Percentiles rank a stretch among this genome's conserved stretches.
These are phyloP conservation scores for Leptomonas pyrrhocoris DNA, from an alignment of 208 protist species.

Conservation along the genomic window DNA sequence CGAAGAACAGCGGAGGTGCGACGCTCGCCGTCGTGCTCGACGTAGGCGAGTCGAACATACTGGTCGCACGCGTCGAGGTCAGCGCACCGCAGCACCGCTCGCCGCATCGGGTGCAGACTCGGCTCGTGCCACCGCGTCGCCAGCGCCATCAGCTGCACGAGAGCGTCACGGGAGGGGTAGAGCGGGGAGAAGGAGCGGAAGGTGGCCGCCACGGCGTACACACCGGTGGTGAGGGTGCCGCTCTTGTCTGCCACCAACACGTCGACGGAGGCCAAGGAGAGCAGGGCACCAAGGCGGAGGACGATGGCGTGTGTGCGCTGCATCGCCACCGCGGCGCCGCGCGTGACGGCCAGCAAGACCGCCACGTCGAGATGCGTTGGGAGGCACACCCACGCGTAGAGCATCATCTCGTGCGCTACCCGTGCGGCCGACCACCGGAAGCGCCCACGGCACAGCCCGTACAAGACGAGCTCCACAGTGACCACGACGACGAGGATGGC, in stretches of 20 bases:
- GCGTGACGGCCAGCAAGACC: conserved; percentile 51
- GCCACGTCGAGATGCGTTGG: conserved; percentile 54
- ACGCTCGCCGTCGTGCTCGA: conserved; percentile 25
- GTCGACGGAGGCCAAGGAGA: conserved; percentile 58
- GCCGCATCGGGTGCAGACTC: conserved; percentile 60
- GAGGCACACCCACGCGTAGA: conserved; percentile 33
- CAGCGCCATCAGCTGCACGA: conserved; percentile 68
- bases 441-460: conserved; percentile 5
- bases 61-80: conserved; percentile 63
- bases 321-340: conserved; percentile 78
- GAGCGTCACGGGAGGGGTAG: conserved; percentile 38
- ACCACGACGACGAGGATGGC: conserved; percentile 1
- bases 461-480: conserved; percentile 13
- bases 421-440: not conserved
- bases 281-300: conserved; percentile 82
- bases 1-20: conserved; percentile 58
- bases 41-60: conserved; percentile 52
- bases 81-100: conserved; percentile 59
- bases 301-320: conserved; percentile 84
- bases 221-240: conserved; percentile 91
- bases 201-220: conserved; percentile 58
- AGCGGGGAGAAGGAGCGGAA: conserved; percentile 40
- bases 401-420: conserved; percentile 35
- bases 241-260: conserved; percentile 91
- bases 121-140: conserved; percentile 80